Percentiles rank a stretch among this genome's conserved stretches.
phyloP scores from a whole-genome alignment of 345 rosid genomes.

The Durio zibethinus region DNA sequence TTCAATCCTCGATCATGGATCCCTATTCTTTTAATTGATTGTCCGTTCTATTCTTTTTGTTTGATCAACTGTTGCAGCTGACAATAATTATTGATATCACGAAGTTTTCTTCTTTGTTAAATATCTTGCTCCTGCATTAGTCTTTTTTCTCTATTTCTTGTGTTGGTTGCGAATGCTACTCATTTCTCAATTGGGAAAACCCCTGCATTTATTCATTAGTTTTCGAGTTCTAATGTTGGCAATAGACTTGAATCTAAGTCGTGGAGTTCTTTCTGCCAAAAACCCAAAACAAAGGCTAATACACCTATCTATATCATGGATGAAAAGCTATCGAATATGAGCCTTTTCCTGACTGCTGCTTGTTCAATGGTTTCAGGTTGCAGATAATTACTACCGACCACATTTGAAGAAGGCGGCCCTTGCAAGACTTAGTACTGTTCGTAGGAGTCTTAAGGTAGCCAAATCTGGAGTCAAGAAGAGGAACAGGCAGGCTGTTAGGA shows the following conservation, averaged over 20 bases:
- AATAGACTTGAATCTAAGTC: not conserved
- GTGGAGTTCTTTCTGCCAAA: not conserved
- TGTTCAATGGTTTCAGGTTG: slow-evolving; percentile 40
- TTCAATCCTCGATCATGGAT: not conserved
- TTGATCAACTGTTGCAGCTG: not conserved
- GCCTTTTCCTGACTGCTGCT: not conserved
- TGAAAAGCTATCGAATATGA: not conserved
- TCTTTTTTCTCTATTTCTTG: not conserved
- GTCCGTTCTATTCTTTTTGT: not conserved
- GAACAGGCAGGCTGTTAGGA: slow-evolving; percentile 48
- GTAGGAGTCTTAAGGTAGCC: slow-evolving; percentile 61
- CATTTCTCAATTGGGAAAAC: not conserved
- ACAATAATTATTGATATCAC: not conserved
- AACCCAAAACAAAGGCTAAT: not conserved
- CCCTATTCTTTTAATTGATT: not conserved
- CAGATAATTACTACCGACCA: slow-evolving; percentile 67
- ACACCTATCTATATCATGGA: not conserved
- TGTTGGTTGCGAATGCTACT: not conserved
- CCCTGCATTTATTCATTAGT: not conserved
- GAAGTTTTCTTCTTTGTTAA: not conserved
- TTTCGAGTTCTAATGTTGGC: not conserved
- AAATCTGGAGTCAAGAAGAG: slow-evolving; percentile 68
- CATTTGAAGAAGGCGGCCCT: slow-evolving; percentile 71
- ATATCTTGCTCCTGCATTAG: not conserved
- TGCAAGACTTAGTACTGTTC: slow-evolving; percentile 60